Evolutionary conservation across 129 eudicot genomes (phyloP), one percentile per base, ranked within the genome.

Genomic region (Glebionis coronaria): DNA sequence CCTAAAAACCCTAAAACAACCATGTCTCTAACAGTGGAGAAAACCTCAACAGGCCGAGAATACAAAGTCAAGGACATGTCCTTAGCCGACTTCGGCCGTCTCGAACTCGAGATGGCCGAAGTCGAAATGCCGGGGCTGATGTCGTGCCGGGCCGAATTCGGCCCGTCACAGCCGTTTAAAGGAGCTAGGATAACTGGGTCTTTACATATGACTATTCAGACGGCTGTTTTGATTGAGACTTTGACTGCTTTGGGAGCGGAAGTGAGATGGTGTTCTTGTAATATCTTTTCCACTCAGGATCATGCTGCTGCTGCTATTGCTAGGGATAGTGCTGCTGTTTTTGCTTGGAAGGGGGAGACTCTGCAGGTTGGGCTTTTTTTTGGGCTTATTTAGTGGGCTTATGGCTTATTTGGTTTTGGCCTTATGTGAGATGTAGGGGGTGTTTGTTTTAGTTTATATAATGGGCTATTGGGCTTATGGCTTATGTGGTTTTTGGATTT

Each of bases 11-110:
- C 4, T 15, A 9, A 52, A 61, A 84, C 80, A 88, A 21, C 63
- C 16, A 12, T 35, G 2, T 56, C 42, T 73, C 74, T 88, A 50
- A 65, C 63, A 13, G 88, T 88, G 20, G 95, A 88, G 78, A 88
- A 88, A 73, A 88, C 91, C 56, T 66, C 84, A 47, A 46, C 91
- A 25, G 95, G 95, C 65, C 85, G 95, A 8, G 95, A 88, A 57
- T 88, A 88, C 84, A 88, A 88, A 80, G 91, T 88, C 72, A 84
- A 84, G 86, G 95, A 88, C 76, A 88, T 84, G 91, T 79, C 95
- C 81, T 80, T 84, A 71, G 95, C 91, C 5, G 95, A 88, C 38
- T 88, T 88, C 72, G 91, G 95, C 16, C 82, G 90, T 12, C 84
- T 87, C 21, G 95, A 87, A 28, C 81, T 87, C 56, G 95, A 87